These are phyloP conservation scores for Aquilaria malaccensis DNA, from an alignment of 345 rosid genomes.

Conservation along the genomic window DNA sequence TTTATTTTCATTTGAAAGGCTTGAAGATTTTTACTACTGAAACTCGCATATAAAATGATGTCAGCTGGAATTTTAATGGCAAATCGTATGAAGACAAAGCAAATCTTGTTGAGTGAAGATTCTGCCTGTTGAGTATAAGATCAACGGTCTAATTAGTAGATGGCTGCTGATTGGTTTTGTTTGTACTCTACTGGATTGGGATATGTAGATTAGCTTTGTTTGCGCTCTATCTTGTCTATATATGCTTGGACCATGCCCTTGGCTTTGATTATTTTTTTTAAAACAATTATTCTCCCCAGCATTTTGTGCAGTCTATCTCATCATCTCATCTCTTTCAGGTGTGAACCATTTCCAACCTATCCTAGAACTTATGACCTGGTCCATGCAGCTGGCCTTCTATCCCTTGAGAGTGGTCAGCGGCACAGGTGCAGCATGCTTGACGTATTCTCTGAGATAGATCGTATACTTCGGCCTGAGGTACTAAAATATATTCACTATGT, in stretches of 20 bases:
- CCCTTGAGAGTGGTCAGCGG: slow-evolving; percentile 45
- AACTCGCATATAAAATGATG: too few relatives aligned
- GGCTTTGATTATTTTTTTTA: neutral
- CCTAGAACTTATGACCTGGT: slow-evolving; percentile 96
- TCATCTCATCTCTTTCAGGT: slow-evolving; percentile 41
- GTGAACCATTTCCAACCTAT: slow-evolving; percentile 91
- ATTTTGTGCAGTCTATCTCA: neutral
- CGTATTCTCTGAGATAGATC: slow-evolving; percentile 75
- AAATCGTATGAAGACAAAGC: too few relatives aligned
- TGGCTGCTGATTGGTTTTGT: neutral
- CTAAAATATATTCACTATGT: neutral
- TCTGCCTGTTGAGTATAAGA: too few relatives aligned
- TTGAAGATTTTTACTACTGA: too few relatives aligned
- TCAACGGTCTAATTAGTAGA: too few relatives aligned
- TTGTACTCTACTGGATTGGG: neutral
- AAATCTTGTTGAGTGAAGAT: too few relatives aligned
- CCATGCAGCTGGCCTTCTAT: slow-evolving; percentile 74
- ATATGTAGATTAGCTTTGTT: neutral
- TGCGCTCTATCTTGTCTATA: neutral
- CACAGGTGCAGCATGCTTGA: slow-evolving; percentile 48
- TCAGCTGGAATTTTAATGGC: too few relatives aligned
- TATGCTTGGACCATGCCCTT: neutral
- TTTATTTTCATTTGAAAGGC: neutral
- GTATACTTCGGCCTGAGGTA: slow-evolving; percentile 99
- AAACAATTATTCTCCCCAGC: neutral